These are phyloP conservation scores for Kandelia obovata DNA, from an alignment of 345 rosid genomes.

Conservation along the genomic window DNA sequence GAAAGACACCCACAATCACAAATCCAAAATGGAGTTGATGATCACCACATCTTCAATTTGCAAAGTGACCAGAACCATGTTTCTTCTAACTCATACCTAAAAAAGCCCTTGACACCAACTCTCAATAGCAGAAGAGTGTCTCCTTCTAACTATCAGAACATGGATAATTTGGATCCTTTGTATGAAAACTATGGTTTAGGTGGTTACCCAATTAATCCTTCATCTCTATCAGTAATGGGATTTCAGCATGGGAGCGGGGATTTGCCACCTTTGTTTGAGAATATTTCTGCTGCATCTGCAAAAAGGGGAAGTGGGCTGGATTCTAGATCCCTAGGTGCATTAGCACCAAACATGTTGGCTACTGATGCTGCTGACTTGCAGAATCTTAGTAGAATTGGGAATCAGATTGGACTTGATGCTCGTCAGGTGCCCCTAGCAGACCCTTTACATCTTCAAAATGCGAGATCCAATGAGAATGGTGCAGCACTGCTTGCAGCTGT, in stretches of 20 bases:
- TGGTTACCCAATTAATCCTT: constrained; percentile 40
- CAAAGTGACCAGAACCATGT: constrained; percentile 32
- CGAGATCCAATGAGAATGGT: constrained; percentile 46
- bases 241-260: constrained; percentile 39
- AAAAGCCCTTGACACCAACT: constrained; percentile 32
- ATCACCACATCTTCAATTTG: constrained; percentile 32
- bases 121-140: constrained; percentile 41
- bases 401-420: constrained; percentile 36
- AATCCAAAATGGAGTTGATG: constrained; percentile 33
- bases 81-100: constrained; percentile 33
- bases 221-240: constrained; percentile 47
- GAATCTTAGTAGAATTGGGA: constrained; percentile 37
- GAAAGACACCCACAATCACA: constrained; percentile 33
- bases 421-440: constrained; percentile 42
- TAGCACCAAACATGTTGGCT: constrained; percentile 43
- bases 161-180: constrained; percentile 35
- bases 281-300: constrained; percentile 48
- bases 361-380: constrained; percentile 44
- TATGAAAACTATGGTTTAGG: constrained; percentile 41
- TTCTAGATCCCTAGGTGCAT: constrained; percentile 35
- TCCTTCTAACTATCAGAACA: constrained; percentile 32
- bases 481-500: constrained; percentile 47
- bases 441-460: constrained; percentile 45
- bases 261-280: constrained; percentile 53
- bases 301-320: constrained; percentile 49